These are phyloP conservation scores for Viola odorata DNA, from an alignment of 345 rosid species.

Conservation along the genomic window DNA sequence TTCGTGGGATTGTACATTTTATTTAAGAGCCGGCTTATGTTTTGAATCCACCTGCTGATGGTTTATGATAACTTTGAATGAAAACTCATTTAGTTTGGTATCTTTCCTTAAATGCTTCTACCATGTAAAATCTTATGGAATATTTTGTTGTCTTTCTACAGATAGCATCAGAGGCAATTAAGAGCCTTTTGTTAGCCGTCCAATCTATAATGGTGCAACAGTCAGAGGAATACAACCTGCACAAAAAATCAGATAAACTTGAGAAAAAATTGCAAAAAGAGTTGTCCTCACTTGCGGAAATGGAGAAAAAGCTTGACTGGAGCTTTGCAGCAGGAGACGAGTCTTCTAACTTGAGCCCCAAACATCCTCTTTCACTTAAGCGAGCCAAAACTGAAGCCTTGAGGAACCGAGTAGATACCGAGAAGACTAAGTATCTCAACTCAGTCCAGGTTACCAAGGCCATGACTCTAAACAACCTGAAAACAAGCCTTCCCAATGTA, in stretches of 20 bases:
- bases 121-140: not conserved
- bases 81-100: not conserved
- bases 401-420: slow-evolving; percentile 46
- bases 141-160: slow-evolving; percentile 23
- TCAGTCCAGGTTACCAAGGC: slow-evolving; percentile 46
- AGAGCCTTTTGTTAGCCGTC: slow-evolving; percentile 50
- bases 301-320: slow-evolving; percentile 50
- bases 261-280: slow-evolving; percentile 70
- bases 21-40: not conserved
- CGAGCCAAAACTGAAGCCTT: slow-evolving; percentile 55
- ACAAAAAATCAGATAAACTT: slow-evolving; percentile 46
- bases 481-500: slow-evolving; percentile 66
- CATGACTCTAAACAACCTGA: slow-evolving; percentile 63
- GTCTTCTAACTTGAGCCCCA: slow-evolving; percentile 42
- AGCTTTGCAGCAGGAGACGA: slow-evolving; percentile 29
- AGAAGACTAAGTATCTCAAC: slow-evolving; percentile 46
- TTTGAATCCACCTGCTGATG: no score
- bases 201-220: slow-evolving; percentile 52
- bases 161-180: slow-evolving; percentile 68
- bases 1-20: not conserved
- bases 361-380: slow-evolving; percentile 59
- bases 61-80: not conserved
- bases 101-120: not conserved
- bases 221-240: slow-evolving; percentile 51
- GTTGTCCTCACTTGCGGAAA: slow-evolving; percentile 43